These are phyloP conservation scores for Gremmenia infestans DNA, from an alignment of 2,329 filamentous ascomycete species.

Conservation along the genomic window DNA sequence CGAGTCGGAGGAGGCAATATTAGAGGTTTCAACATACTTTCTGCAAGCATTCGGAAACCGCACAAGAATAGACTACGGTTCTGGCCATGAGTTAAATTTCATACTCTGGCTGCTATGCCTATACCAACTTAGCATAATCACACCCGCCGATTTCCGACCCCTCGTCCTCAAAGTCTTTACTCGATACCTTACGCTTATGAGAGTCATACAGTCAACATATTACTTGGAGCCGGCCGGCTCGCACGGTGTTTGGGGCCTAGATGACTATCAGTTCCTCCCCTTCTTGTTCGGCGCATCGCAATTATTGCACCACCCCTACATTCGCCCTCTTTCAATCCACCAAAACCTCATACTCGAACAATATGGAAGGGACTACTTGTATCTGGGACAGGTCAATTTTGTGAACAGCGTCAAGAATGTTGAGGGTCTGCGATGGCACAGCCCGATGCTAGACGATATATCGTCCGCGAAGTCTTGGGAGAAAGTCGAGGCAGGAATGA, in stretches of 20 bases:
- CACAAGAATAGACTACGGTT: constrained; percentile 89
- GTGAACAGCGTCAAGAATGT: constrained; percentile 97
- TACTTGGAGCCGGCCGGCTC: constrained; percentile 96
- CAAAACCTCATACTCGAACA: constrained; percentile 85
- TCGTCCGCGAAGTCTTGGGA: constrained; percentile 82
- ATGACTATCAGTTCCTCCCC: constrained; percentile 95
- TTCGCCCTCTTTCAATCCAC: constrained; percentile 77
- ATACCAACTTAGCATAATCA: constrained; percentile 68
- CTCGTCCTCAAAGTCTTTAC: constrained; percentile 75
- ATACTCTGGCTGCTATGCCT: constrained; percentile 94
- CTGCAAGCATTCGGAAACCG: constrained; percentile 80
- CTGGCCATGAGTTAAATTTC: constrained; percentile 96
- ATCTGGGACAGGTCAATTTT: constrained; percentile 87
- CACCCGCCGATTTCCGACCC: constrained; percentile 61
- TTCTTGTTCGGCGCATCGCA: constrained; percentile 94
- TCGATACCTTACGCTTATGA: constrained; percentile 82
- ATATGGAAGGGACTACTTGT: constrained; percentile 76
- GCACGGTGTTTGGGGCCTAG: constrained; percentile 95
- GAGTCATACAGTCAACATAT: constrained; percentile 81
- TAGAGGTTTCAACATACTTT: constrained; percentile 77
- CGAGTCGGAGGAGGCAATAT: constrained; percentile 46
- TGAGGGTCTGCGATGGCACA: constrained; percentile 91
- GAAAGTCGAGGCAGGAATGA: constrained; percentile 94
- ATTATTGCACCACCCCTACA: constrained; percentile 75
- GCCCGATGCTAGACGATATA: constrained; percentile 97